A percentile compares a stretch with the other conserved stretches of the same genome.
Evolutionary conservation across 1,284 basidiomycete species (phyloP).

Genomic region (Tilletia caries): DNA sequence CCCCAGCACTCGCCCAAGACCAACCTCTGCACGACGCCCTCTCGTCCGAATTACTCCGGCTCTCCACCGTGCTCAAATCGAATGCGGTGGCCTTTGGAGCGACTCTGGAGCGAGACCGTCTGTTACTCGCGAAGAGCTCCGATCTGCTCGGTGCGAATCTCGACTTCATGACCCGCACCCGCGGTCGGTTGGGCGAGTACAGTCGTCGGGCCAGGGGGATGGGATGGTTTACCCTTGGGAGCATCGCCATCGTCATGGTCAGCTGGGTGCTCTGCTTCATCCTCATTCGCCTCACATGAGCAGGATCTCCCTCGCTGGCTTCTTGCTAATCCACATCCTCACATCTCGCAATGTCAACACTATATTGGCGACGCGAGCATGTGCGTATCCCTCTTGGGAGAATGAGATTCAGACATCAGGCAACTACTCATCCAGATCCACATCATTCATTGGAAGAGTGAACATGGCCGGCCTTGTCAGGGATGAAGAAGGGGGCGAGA

Average conservation of each 20-base stretch:
- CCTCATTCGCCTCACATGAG: constrained; percentile 47
- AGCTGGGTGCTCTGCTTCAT: constrained; percentile 51
- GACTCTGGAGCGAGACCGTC: constrained; percentile 48
- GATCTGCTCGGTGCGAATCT: constrained; percentile 39
- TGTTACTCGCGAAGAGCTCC: constrained; percentile 43
- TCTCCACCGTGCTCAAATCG: constrained; percentile 45
- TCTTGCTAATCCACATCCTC: too few species aligned
- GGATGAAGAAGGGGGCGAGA: too few species aligned
- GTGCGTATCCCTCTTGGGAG: too few species aligned
- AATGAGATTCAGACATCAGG: too few species aligned
- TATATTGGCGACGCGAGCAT: too few species aligned
- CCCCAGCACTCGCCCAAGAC: constrained; percentile 23
- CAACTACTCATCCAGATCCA: too few species aligned
- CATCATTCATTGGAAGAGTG: too few species aligned
- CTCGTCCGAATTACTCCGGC: constrained; percentile 48
- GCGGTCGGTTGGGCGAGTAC: constrained; percentile 47
- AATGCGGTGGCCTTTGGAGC: constrained; percentile 47
- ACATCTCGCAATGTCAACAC: too few species aligned
- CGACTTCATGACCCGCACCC: constrained; percentile 50
- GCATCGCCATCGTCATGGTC: constrained; percentile 40
- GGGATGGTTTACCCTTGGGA: constrained; percentile 50
- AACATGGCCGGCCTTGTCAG: too few species aligned
- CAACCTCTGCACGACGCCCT: constrained; percentile 45
- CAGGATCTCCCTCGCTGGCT: background rate
- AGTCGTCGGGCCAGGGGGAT: constrained; percentile 44